Base-by-base conservation (phyloP, 169 alveolate species). In the Plasmodium gallinaceum region DNA sequence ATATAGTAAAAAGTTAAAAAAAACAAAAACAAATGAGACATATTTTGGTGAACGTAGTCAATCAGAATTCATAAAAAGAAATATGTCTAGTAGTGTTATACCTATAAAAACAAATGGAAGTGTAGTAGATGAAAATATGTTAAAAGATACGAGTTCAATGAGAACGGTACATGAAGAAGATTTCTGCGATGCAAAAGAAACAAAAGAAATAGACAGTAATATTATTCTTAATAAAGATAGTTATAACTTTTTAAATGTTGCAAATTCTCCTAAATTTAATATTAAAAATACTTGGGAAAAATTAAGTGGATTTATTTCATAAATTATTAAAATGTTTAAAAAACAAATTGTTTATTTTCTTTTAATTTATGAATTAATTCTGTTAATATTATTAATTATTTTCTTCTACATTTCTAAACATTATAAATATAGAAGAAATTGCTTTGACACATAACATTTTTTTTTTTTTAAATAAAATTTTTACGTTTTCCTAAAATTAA, bases 281-380 rank as follows among this genome's bases (percentile, higher is more conserved):
- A 78, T 78, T 26, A 78, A 78, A 78, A 78, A 78, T 70, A 78
- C 89, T 20, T 78, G 89, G 89, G 89, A 78, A 45, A 78, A 65
- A 43, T 24, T 78, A 57, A 78, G 89, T 26, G 89, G 89, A 22
- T 78, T 64, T 46, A 78, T 78, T 65, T 78, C 89, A 43, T 78
- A 65, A 46, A 57, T 65, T 10, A 37, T 32, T 32, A 32, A 32
- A 32, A 32, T 32, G 39, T 32, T 32, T 32, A 32, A 32, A 32
- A 32, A 32, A 32, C 1, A 32, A 32, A 32, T 32, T 32, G 39
- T 32, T 32, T 32, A 32, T 32, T 32, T 32, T 32, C 39, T 32
- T 32, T 32, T 1, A 32, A 32, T 32, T 32, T 32, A 32, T 32
- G 1, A 32, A 32, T 32, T 32, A 32, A 32, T 32, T 32, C 4